Evolutionary conservation across 1,284 basidiomycete genomes (phyloP).

Genomic region (Cryptococcus wingfieldii): DNA sequence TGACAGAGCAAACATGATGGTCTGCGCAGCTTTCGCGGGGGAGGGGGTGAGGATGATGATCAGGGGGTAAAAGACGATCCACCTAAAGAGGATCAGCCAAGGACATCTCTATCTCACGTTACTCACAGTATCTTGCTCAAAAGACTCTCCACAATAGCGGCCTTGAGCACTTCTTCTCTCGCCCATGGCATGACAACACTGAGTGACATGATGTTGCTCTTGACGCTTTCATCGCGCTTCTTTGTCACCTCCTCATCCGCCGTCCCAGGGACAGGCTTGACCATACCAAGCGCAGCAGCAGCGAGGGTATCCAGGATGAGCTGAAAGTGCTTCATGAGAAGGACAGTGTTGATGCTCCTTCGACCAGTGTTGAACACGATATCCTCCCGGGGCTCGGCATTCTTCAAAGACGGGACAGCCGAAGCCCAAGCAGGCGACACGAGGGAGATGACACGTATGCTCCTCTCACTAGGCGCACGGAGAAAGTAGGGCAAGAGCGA

Average conservation of each 20-base stretch:
- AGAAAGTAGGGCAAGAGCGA: slow-evolving; percentile 71
- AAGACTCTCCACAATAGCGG: slow-evolving; percentile 16
- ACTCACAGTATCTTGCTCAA: slow-evolving; percentile 33
- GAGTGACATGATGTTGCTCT: slow-evolving; percentile 44
- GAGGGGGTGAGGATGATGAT: slow-evolving; percentile 43
- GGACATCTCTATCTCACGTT: not conserved
- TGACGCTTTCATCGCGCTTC: slow-evolving; percentile 31
- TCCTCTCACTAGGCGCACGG: slow-evolving; percentile 71
- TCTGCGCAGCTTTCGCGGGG: slow-evolving; percentile 33
- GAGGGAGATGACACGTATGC: slow-evolving; percentile 74
- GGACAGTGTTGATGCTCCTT: slow-evolving; percentile 31
- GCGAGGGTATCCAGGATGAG: slow-evolving; percentile 45
- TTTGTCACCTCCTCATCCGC: slow-evolving; percentile 15
- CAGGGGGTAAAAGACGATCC: slow-evolving; percentile 38
- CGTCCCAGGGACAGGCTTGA: slow-evolving; percentile 4
- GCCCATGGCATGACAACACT: slow-evolving; percentile 46
- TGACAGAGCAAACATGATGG: slow-evolving; percentile 41
- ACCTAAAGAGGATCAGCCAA: slow-evolving; percentile 19
- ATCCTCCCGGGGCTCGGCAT: slow-evolving; percentile 9
- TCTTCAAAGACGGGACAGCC: slow-evolving; percentile 55
- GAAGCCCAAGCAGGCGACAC: slow-evolving; percentile 81
- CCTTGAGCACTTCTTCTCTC: slow-evolving; percentile 38
- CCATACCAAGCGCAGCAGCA: slow-evolving; percentile 18
- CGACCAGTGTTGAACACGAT: slow-evolving; percentile 24
- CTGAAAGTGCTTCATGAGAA: slow-evolving; percentile 40